Evolutionary conservation across 495 filamentous ascomycete species (phyloP), one percentile per base, ranked within the genome.

Genomic region (Aspergillus taichungensis): DNA sequence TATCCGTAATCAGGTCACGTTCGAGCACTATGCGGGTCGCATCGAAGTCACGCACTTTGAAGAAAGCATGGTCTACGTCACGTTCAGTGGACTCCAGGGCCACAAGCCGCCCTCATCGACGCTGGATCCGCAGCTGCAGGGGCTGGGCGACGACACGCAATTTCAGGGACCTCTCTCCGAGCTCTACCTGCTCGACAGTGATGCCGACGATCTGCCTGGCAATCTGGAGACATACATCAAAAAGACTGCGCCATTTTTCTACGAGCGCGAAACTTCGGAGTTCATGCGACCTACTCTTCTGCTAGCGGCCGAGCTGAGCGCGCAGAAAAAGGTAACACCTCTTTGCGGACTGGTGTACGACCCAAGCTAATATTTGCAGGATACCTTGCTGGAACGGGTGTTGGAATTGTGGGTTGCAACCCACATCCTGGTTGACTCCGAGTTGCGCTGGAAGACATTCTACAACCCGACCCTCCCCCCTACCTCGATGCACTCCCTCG

Each of bases 391-490:
- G 10, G 73, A 76, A 41, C 74, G 78, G 31, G 79, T 77, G 1
- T 65, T 91, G 6, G 82, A 91, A 56, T 70, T 94, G 3, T 94
- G 85, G 85, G 75, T 80, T 14, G 73, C 79, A 6, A 87, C 85
- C 1, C 80, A 85, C 50, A 77, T 91, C 27, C 71, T 91, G 38
- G 72, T 77, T 13, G 83, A 85, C 45, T 69, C 71, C n/a, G 79
- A 82, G 34, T 60, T 82, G 12, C 69, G 72, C 32, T 89, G 84
- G 84, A 76, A 74, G 29, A 75, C 85, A 24, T 76, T 64, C 50
- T 69, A 63, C 52, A 76, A 75, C 55, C 64, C 70, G 12, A 68
- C 65, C 7, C 56, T 71, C 13, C 61, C 69, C 2, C 69, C 72
- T 5, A 62, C 63, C 9, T 63, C 68, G n/a, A 55, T 65, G 44